Conservation (phyloP, 2,329 filamentous ascomycete species). For the Xylariales sp. region DNA sequence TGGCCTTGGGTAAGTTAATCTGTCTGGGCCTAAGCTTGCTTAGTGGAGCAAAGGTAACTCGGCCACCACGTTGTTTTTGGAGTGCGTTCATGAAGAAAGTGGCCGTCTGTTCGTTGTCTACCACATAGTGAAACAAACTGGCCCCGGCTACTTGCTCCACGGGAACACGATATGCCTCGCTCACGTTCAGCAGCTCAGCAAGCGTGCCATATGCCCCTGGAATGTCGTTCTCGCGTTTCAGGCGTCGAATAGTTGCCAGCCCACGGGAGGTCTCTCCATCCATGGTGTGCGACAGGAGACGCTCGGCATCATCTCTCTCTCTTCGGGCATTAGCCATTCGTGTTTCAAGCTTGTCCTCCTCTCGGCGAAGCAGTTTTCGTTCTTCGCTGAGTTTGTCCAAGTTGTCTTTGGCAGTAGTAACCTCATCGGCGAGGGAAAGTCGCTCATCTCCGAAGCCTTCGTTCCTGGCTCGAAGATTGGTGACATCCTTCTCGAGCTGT, state of each 20-base stretch:
- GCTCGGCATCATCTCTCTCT: slow-evolving; percentile 74
- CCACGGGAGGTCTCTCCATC: slow-evolving; percentile 84
- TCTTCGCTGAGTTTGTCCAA: slow-evolving; percentile 80
- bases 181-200: slow-evolving; percentile 86
- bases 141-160: slow-evolving; percentile 90
- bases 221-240: slow-evolving; percentile 75
- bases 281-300: slow-evolving; percentile 77
- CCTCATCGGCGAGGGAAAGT: slow-evolving; percentile 66
- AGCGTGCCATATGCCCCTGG: slow-evolving; percentile 88
- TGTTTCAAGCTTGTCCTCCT: slow-evolving; percentile 81
- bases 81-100: slow-evolving; percentile 76
- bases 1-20: slow-evolving; percentile 75
- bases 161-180: slow-evolving; percentile 78
- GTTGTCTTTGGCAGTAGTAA: slow-evolving; percentile 72
- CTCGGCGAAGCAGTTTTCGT: slow-evolving; percentile 79
- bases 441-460: slow-evolving; percentile 76
- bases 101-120: slow-evolving; percentile 86
- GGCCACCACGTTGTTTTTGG: slow-evolving; percentile 73
- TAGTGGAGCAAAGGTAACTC: slow-evolving; percentile 92
- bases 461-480: slow-evolving; percentile 64
- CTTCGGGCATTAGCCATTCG: slow-evolving; percentile 70
- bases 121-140: slow-evolving; percentile 93
- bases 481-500: slow-evolving; percentile 68
- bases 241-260: slow-evolving; percentile 76
- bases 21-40: slow-evolving; percentile 71